Conservation (phyloP, 2,329 filamentous ascomycete species). For the Pseudocercospora pini-densiflorae region DNA sequence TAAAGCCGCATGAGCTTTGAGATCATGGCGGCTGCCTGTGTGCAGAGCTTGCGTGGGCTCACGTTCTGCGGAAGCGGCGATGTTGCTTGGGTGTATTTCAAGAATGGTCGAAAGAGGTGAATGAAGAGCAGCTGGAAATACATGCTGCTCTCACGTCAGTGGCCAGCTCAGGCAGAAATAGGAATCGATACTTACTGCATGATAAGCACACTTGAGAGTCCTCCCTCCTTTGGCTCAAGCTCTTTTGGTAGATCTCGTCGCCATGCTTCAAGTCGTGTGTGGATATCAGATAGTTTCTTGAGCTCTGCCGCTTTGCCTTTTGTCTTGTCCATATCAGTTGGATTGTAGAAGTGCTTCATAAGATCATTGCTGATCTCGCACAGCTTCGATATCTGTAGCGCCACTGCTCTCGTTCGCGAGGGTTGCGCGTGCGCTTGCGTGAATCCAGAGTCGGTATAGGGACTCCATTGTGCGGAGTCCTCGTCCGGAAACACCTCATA, state of each 20-base stretch:
- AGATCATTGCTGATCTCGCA: slow-evolving; percentile 95
- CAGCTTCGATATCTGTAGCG: slow-evolving; percentile 78
- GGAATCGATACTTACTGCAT: slow-evolving; percentile 74
- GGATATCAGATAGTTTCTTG: slow-evolving; percentile 90
- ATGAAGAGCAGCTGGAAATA: slow-evolving; percentile 96
- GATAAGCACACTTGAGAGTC: slow-evolving; percentile 78
- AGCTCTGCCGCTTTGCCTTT: slow-evolving; percentile 80
- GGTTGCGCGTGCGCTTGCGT: slow-evolving; percentile 75
- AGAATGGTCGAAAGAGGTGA: slow-evolving; percentile 91
- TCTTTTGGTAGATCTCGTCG: slow-evolving; percentile 81
- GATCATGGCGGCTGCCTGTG: slow-evolving; percentile 84
- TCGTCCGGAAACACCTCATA: slow-evolving; percentile 90
- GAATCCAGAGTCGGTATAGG: slow-evolving; percentile 83
- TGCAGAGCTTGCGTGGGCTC: slow-evolving; percentile 88
- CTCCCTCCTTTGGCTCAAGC: slow-evolving; percentile 86
- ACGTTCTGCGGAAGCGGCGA: slow-evolving; percentile 86
- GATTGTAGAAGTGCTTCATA: slow-evolving; percentile 88
- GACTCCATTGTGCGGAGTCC: slow-evolving; percentile 83
- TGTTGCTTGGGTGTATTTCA: slow-evolving; percentile 81
- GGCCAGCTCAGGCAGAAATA: not conserved
- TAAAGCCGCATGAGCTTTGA: slow-evolving; percentile 95
- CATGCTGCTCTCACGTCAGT: slow-evolving; percentile 67
- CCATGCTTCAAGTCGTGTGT: slow-evolving; percentile 89
- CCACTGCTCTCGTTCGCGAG: slow-evolving; percentile 79
- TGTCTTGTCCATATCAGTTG: slow-evolving; percentile 63